These are phyloP conservation scores for Aspergillus nanangensis DNA, from an alignment of 495 filamentous ascomycete species.

Conservation along the genomic window DNA sequence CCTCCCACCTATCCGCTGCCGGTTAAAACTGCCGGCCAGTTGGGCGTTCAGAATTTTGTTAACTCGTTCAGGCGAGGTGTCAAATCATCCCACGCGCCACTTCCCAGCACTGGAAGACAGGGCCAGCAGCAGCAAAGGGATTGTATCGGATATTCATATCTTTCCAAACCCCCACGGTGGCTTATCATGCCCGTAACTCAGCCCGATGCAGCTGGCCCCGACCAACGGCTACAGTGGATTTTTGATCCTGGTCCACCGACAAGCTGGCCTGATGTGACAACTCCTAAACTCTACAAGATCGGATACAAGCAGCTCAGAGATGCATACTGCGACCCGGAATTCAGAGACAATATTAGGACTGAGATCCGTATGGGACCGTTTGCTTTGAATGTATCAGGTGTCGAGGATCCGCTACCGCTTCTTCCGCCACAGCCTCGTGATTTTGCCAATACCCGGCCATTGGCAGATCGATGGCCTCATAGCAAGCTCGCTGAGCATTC, in stretches of 20 bases:
- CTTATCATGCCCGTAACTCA: slow-evolving; percentile 1
- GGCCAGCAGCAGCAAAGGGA: background rate
- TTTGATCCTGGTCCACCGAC: slow-evolving; percentile 20
- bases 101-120: no score
- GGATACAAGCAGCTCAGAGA: slow-evolving; percentile 16
- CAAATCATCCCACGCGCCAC: background rate
- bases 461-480: background rate
- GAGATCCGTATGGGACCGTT: slow-evolving; percentile 6
- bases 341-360: slow-evolving; percentile 9
- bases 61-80: slow-evolving; percentile 10
- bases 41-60: background rate
- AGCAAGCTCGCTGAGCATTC: slow-evolving; percentile 1
- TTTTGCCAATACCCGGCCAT: background rate
- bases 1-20: background rate
- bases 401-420: slow-evolving; percentile 20
- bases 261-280: slow-evolving; percentile 4
- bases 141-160: background rate
- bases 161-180: slow-evolving; percentile 15
- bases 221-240: slow-evolving; percentile 14
- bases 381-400: slow-evolving; percentile 5
- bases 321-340: slow-evolving; percentile 8
- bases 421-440: slow-evolving; percentile 6
- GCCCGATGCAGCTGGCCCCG: background rate
- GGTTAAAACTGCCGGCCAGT: background rate
- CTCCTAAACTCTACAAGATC: slow-evolving; percentile 11